phyloP scores from a whole-genome alignment of 495 filamentous ascomycete genomes.

The Astrocystis sublimbata region DNA sequence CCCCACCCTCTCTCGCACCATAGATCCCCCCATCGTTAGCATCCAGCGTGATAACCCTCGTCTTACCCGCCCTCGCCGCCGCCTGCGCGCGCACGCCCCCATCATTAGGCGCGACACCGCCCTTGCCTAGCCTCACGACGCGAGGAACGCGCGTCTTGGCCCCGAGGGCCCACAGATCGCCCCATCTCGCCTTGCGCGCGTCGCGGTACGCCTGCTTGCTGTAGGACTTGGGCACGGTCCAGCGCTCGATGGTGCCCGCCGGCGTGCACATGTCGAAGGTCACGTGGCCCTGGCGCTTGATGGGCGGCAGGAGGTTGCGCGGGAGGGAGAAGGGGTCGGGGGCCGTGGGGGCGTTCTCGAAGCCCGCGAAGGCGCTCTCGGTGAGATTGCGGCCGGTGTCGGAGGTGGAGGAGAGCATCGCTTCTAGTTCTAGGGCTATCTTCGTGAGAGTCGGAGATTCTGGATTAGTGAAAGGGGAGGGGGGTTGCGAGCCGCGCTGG shows the following conservation, averaged over 20 bases:
- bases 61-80: conserved; percentile 27
- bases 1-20: too few relatives aligned
- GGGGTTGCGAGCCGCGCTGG: conserved; percentile 70
- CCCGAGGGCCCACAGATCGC: conserved; percentile 93
- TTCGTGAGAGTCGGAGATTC: too few relatives aligned
- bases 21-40: conserved; percentile 37
- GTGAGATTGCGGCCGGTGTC: conserved; percentile 27
- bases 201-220: conserved; percentile 82
- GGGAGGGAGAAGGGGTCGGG: conserved; percentile 71
- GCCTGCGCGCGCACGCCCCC: conserved; percentile 44
- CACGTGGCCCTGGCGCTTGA: conserved; percentile 87
- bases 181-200: conserved; percentile 87
- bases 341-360: conserved; percentile 30
- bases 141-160: conserved; percentile 77
- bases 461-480: too few relatives aligned
- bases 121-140: conserved; percentile 59
- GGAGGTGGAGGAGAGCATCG: too few relatives aligned
- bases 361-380: conserved; percentile 44
- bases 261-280: conserved; percentile 91
- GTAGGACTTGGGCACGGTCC: conserved; percentile 83
- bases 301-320: conserved; percentile 70
- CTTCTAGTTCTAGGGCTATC: conserved; percentile 43
- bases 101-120: conserved; percentile 36
- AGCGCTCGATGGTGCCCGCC: conserved; percentile 82
- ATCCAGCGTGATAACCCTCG: conserved; percentile 37